Conservation (phyloP, 441 rosid species). For the Aleurites moluccanus region DNA sequence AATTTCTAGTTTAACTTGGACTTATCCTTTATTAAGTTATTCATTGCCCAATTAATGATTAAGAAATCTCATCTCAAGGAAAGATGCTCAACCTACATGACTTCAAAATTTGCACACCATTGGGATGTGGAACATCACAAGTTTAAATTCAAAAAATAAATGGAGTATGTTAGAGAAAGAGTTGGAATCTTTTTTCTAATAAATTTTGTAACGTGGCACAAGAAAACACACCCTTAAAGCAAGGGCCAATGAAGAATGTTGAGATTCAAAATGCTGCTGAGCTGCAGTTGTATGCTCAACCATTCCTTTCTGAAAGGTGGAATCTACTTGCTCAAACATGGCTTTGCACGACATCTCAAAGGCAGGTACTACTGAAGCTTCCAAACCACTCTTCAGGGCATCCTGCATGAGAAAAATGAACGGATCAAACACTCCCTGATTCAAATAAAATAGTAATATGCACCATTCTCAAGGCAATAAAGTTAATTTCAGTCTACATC, state of each 20-base stretch:
- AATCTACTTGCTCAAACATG: slow-evolving; percentile 74
- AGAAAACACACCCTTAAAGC: slow-evolving; percentile 52
- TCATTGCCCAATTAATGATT: not conserved
- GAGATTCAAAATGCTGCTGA: slow-evolving; percentile 66
- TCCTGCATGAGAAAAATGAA: slow-evolving; percentile 40
- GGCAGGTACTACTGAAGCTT: slow-evolving; percentile 68
- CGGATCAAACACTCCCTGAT: not conserved
- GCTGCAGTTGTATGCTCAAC: slow-evolving; percentile 52
- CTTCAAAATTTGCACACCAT: not conserved
- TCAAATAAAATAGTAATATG: not conserved
- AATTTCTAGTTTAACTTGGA: not conserved
- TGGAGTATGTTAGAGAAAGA: not conserved
- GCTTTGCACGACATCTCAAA: slow-evolving; percentile 81
- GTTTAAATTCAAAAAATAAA: not conserved
- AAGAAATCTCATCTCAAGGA: not conserved
- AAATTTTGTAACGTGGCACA: not conserved
- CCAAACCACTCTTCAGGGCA: slow-evolving; percentile 60
- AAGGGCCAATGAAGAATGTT: slow-evolving; percentile 61
- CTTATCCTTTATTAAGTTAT: not conserved
- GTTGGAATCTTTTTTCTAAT: not conserved
- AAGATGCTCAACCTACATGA: not conserved
- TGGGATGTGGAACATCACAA: not conserved
- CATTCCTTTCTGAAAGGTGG: slow-evolving; percentile 61
- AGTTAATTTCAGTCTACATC: not conserved
- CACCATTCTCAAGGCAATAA: not conserved